These are phyloP conservation scores for Verticillium klebahnii DNA, from an alignment of 2,329 filamentous ascomycete genomes.

Conservation along the genomic window DNA sequence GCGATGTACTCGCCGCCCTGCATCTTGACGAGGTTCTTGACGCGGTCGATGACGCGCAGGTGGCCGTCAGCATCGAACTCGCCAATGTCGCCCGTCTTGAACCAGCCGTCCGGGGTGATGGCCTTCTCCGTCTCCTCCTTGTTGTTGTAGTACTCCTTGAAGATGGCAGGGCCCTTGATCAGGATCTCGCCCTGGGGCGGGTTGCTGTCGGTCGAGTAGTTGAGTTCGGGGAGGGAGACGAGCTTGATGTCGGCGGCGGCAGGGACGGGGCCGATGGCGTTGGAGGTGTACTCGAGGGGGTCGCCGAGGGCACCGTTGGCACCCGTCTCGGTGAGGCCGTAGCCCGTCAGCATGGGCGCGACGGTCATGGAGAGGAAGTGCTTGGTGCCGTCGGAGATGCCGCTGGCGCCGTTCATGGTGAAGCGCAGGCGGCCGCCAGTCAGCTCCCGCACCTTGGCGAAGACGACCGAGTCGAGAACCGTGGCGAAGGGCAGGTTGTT, in stretches of 20 bases:
- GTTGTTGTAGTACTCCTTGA: slow-evolving; percentile 77
- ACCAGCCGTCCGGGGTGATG: slow-evolving; percentile 85
- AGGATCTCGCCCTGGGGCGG: slow-evolving; percentile 90
- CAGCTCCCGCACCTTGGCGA: slow-evolving; percentile 84
- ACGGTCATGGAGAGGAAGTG: slow-evolving; percentile 89
- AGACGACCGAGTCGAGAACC: slow-evolving; percentile 77
- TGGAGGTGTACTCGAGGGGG: slow-evolving; percentile 77
- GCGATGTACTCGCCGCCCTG: slow-evolving; percentile 95
- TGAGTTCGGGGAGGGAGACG: slow-evolving; percentile 84
- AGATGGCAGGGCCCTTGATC: slow-evolving; percentile 74
- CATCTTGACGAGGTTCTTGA: slow-evolving; percentile 98
- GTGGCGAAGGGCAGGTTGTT: slow-evolving; percentile 60
- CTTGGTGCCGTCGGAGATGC: slow-evolving; percentile 81
- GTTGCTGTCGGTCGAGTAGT: slow-evolving; percentile 69
- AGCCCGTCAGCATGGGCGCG: slow-evolving; percentile 90
- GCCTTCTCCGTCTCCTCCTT: slow-evolving; percentile 77
- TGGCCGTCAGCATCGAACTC: slow-evolving; percentile 80
- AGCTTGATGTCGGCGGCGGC: slow-evolving; percentile 83
- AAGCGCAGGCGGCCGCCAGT: slow-evolving; percentile 87
- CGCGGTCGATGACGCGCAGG: slow-evolving; percentile 84
- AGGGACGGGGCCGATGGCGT: slow-evolving; percentile 73
- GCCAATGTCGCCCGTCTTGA: slow-evolving; percentile 94
- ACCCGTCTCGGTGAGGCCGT: slow-evolving; percentile 90
- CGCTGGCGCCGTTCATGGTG: slow-evolving; percentile 91
- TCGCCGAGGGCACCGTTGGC: slow-evolving; percentile 80